Conservation (phyloP, 306 rosid genomes). For the Cucurbita moschata region DNA sequence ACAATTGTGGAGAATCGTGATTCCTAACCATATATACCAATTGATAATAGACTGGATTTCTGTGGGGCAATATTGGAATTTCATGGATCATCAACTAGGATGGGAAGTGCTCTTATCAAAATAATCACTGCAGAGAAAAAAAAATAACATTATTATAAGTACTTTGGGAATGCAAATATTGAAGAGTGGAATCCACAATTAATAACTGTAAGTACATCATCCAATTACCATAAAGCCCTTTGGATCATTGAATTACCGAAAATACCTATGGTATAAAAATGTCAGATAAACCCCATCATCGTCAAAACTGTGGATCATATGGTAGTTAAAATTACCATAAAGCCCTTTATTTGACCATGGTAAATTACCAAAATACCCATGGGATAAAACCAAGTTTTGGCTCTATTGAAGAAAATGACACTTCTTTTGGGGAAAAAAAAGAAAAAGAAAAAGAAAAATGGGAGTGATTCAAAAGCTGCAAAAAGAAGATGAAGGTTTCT, state of each 20-base stretch:
- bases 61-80: constrained; percentile 4
- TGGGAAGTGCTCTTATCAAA: not conserved
- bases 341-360: not conserved
- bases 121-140: not conserved
- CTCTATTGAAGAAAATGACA: not conserved
- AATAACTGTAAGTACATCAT: not conserved
- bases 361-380: not conserved
- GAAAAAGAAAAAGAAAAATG: not conserved
- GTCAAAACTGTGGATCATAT: not conserved
- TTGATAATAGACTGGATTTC: not conserved
- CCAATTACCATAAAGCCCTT: no score
- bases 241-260: no score
- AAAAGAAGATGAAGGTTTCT: not conserved
- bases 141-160: constrained; percentile 15
- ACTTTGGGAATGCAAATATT: constrained; percentile 33
- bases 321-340: not conserved
- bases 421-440: not conserved
- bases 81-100: not conserved
- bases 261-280: not conserved
- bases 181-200: constrained; percentile 9
- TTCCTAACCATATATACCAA: not conserved
- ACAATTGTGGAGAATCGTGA: no score
- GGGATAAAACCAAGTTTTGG: not conserved
- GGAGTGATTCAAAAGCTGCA: not conserved
- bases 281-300: not conserved